These are phyloP conservation scores for Adansonia digitata DNA, from an alignment of 345 rosid genomes.

Conservation along the genomic window DNA sequence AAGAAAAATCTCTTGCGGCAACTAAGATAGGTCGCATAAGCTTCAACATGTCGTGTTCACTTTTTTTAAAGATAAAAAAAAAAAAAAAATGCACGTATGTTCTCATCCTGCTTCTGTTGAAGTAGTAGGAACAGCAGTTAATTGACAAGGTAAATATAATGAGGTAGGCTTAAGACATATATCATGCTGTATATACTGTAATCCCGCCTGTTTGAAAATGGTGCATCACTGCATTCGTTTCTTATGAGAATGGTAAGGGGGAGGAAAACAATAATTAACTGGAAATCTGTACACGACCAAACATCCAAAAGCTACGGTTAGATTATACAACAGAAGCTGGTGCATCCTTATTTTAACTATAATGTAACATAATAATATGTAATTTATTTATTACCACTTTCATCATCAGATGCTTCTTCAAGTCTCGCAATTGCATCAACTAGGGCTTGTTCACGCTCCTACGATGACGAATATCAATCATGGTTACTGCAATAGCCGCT, in stretches of 20 bases:
- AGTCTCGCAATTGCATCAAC: slow-evolving; percentile 84
- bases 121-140: background rate
- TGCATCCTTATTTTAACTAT: slow-evolving; percentile 21
- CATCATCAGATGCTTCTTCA: slow-evolving; percentile 92
- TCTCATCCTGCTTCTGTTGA: background rate
- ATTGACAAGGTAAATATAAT: background rate
- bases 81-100: too few relatives aligned
- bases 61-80: too few relatives aligned
- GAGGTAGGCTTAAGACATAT: background rate
- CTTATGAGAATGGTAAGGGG: background rate
- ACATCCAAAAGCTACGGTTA: slow-evolving; percentile 24
- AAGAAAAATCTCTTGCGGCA: background rate
- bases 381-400: slow-evolving; percentile 89
- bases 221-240: background rate
- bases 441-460: slow-evolving; percentile 94
- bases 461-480: slow-evolving; percentile 16
- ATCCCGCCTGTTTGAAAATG: background rate
- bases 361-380: slow-evolving; percentile 36
- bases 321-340: slow-evolving; percentile 28
- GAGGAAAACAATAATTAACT: slow-evolving; percentile 10
- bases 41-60: background rate
- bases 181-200: background rate
- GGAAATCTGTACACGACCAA: slow-evolving; percentile 23
- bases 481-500: background rate
- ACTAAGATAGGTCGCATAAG: background rate